phyloP scores from a whole-genome alignment of 2,329 filamentous ascomycete species.

The Phoma sp. region DNA sequence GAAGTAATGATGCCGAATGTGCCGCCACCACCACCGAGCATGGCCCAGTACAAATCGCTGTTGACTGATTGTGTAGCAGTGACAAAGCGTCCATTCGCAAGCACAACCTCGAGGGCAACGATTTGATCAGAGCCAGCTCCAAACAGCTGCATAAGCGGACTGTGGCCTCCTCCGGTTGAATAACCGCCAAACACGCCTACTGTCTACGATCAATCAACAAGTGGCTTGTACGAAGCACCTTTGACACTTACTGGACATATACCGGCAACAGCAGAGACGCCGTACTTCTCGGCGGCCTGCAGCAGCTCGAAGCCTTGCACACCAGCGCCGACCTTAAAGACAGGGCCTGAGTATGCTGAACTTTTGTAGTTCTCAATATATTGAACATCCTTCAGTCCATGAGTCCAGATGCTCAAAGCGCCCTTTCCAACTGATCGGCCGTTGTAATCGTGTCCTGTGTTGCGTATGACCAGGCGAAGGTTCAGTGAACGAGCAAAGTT shows the following conservation, averaged over 20 bases:
- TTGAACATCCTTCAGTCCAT: conserved; percentile 38
- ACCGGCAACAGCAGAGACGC: conserved; percentile 34
- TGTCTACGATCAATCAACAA: conserved; percentile 30
- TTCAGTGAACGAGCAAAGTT: conserved; percentile 41
- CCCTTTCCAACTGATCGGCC: conserved; percentile 37
- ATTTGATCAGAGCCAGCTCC: conserved; percentile 47
- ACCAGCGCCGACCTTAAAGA: conserved; percentile 41
- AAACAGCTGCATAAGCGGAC: conserved; percentile 57
- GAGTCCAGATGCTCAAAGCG: conserved; percentile 39
- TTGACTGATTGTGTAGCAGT: conserved; percentile 42
- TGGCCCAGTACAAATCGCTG: conserved; percentile 46
- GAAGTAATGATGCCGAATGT: conserved; percentile 46
- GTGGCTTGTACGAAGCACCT: no score
- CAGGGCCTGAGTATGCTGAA: conserved; percentile 33
- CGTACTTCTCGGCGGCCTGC: conserved; percentile 36
- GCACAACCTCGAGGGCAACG: conserved; percentile 44
- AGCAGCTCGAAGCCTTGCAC: conserved; percentile 42
- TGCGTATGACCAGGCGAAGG: conserved; percentile 41
- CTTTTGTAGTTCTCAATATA: conserved; percentile 36
- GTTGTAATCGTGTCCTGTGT: conserved; percentile 43
- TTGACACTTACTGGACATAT: conserved; percentile 43
- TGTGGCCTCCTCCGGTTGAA: conserved; percentile 59
- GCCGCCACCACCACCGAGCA: conserved; percentile 47
- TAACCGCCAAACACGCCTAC: conserved; percentile 58
- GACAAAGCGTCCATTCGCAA: conserved; percentile 33